Percentiles rank a stretch among this genome's conserved stretches.
phyloP scores from a whole-genome alignment of 805 yeast species.

The Lipomyces kockii region DNA sequence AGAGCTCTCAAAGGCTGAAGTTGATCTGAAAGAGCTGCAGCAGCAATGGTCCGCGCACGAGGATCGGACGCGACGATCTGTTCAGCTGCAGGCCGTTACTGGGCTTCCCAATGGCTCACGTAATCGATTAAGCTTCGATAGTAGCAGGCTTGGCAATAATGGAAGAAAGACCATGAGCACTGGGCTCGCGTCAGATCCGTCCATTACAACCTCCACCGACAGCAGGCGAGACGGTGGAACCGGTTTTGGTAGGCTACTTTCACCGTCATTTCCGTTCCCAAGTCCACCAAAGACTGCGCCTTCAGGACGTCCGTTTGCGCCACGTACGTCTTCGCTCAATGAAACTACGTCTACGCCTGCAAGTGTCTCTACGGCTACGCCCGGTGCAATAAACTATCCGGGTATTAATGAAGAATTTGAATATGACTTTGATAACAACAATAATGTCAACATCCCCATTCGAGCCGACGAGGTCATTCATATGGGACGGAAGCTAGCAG shows the following conservation, averaged over 20 bases:
- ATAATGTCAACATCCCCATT: conserved; percentile 19
- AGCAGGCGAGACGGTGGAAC: conserved; percentile 4
- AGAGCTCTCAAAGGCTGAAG: conserved; percentile 47
- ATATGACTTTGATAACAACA: conserved; percentile 25
- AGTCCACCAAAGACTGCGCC: conserved; percentile 36
- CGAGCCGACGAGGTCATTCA: conserved; percentile 38
- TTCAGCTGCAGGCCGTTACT: conserved; percentile 18
- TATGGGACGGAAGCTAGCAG: conserved; percentile 38
- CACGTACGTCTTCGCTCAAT: conserved; percentile 31
- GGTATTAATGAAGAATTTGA: conserved; percentile 31
- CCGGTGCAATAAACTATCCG: not conserved
- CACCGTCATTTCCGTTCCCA: conserved; percentile 33
- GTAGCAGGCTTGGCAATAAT: not conserved
- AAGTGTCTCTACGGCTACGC: not conserved
- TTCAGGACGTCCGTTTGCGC: conserved; percentile 33
- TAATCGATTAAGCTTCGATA: conserved; percentile 7
- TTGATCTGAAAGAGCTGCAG: conserved; percentile 41
- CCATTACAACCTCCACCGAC: not conserved
- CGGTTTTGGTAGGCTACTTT: conserved; percentile 18
- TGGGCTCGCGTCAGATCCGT: not conserved
- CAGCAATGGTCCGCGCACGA: conserved; percentile 32
- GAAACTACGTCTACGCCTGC: conserved; percentile 1
- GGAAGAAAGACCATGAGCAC: not conserved
- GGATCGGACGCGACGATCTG: conserved; percentile 24
- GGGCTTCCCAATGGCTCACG: conserved; percentile 1